Evolutionary conservation across 495 filamentous ascomycete species (phyloP).

Genomic region (Niebla homalea): DNA sequence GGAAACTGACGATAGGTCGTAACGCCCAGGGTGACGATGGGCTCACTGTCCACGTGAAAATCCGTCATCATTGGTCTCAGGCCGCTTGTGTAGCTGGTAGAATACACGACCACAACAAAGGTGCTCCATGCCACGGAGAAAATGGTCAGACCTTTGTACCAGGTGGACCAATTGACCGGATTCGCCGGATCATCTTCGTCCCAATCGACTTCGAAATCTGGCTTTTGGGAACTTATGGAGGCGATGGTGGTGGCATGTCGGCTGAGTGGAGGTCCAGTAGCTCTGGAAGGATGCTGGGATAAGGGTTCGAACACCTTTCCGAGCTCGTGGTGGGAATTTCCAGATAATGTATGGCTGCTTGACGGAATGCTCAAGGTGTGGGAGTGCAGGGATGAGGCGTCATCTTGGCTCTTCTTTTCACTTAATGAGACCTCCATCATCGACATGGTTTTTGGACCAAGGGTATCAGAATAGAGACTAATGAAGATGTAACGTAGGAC

Average conservation of each 20-base stretch:
- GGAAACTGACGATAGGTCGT: constrained; percentile 47
- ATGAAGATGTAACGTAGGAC: too few relatives aligned
- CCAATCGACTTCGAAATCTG: constrained; percentile 66
- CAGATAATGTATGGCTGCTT: too few relatives aligned
- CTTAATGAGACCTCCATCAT: neutral
- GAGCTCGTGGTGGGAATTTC: too few relatives aligned
- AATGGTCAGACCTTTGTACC: constrained; percentile 52
- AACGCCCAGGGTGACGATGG: constrained; percentile 57
- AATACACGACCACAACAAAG: constrained; percentile 54
- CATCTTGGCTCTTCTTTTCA: neutral
- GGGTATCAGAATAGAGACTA: too few relatives aligned
- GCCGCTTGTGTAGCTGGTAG: constrained; percentile 66
- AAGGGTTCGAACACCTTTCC: too few relatives aligned
- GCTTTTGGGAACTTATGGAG: constrained; percentile 46
- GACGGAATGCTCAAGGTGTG: neutral
- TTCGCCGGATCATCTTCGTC: constrained; percentile 52
- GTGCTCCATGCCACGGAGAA: constrained; percentile 46
- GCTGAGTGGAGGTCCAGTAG: too few relatives aligned
- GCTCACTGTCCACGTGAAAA: constrained; percentile 42
- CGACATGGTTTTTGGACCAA: too few relatives aligned
- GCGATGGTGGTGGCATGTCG: constrained; percentile 37
- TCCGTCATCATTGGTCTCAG: constrained; percentile 52
- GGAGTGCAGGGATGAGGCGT: neutral
- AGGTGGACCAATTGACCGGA: constrained; percentile 62
- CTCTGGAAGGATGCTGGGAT: too few relatives aligned